Percentiles rank a stretch among this genome's conserved stretches.
Evolutionary conservation across 257 asterid species (phyloP).

Genomic region (Solanum tacnaense): DNA sequence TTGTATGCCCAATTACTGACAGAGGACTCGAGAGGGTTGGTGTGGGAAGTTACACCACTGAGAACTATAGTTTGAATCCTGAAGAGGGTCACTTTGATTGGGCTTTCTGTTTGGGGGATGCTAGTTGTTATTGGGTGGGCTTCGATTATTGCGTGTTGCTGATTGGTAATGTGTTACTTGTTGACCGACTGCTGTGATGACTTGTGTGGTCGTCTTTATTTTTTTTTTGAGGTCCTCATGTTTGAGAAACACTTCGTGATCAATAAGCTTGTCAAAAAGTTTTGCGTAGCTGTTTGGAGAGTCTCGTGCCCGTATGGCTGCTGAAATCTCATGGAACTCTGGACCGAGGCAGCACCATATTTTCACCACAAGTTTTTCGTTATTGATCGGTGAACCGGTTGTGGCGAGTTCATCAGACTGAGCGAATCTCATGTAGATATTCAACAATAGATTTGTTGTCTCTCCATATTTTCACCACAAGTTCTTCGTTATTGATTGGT

Average conservation of each 20-base stretch:
- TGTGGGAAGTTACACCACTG: neutral
- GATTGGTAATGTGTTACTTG: neutral
- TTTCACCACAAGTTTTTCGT: too few relatives aligned
- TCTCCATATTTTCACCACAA: neutral
- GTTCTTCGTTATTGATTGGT: neutral
- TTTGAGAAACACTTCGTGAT: neutral
- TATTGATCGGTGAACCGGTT: too few relatives aligned
- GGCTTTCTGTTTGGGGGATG: neutral
- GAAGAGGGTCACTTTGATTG: neutral
- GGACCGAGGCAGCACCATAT: neutral
- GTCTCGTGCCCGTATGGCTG: neutral
- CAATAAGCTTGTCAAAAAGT: neutral
- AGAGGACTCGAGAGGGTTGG: neutral
- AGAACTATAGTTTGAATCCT: neutral
- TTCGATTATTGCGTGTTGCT: neutral
- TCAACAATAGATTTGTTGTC: too few relatives aligned
- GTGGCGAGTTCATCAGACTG: too few relatives aligned
- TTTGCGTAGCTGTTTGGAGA: neutral
- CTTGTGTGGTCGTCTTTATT: neutral
- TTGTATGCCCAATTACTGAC: neutral
- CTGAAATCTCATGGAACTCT: neutral
- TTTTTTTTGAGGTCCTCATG: neutral
- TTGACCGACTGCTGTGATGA: neutral
- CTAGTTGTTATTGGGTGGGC: neutral
- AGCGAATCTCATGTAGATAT: too few relatives aligned